Evolutionary conservation across 1,284 basidiomycete genomes (phyloP).

Genomic region (Naganishia sp.): DNA sequence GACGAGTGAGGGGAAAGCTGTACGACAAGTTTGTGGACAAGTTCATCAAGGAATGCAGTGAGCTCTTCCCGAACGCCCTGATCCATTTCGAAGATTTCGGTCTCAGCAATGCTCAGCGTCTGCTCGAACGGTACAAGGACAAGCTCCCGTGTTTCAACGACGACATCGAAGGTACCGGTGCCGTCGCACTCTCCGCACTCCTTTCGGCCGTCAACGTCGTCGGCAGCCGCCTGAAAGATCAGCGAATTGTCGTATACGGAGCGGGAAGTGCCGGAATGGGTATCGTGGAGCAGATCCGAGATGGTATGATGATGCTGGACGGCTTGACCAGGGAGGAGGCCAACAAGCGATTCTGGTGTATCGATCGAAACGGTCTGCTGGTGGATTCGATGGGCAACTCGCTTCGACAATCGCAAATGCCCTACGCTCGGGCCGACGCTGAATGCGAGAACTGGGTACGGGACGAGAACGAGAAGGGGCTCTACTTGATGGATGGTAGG

Average conservation of each 20-base stretch:
- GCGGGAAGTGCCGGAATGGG: slow-evolving; percentile 81
- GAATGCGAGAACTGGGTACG: slow-evolving; percentile 54
- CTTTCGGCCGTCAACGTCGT: slow-evolving; percentile 65
- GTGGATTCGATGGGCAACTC: slow-evolving; percentile 56
- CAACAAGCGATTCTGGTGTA: slow-evolving; percentile 65
- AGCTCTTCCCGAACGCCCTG: slow-evolving; percentile 54
- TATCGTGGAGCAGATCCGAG: slow-evolving; percentile 64
- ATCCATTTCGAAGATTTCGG: slow-evolving; percentile 56
- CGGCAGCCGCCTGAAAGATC: slow-evolving; percentile 66
- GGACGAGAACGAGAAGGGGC: slow-evolving; percentile 46
- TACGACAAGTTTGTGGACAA: slow-evolving; percentile 54
- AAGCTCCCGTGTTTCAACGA: slow-evolving; percentile 66
- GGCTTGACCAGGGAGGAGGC: slow-evolving; percentile 64
- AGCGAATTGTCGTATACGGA: slow-evolving; percentile 75
- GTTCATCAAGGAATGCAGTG: slow-evolving; percentile 56
- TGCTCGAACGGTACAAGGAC: slow-evolving; percentile 66
- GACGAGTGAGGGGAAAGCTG: slow-evolving; percentile 53
- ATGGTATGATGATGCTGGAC: slow-evolving; percentile 70
- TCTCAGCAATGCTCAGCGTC: slow-evolving; percentile 66
- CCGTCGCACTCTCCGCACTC: slow-evolving; percentile 72
- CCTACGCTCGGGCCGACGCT: slow-evolving; percentile 53
- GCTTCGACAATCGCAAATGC: slow-evolving; percentile 51
- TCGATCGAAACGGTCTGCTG: slow-evolving; percentile 56
- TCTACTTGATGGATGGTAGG: slow-evolving; percentile 54
- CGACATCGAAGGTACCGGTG: slow-evolving; percentile 79